A percentile compares a stretch with the other conserved stretches of the same genome.
Evolutionary conservation across 768 basidiomycete species (phyloP).

Genomic region (Tremella yokohamensis): DNA sequence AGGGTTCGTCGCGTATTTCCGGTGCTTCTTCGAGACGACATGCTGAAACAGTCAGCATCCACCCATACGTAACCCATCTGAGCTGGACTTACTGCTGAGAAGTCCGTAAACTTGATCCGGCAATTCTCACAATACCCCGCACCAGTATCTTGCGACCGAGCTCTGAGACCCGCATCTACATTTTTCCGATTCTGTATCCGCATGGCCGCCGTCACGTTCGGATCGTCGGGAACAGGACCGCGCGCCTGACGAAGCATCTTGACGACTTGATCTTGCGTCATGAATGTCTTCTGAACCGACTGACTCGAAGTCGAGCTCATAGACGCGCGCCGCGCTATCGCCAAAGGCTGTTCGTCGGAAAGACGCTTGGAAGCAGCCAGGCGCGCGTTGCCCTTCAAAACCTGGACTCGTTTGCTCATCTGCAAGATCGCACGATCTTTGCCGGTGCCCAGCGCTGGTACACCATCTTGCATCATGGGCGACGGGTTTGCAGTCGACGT

Average conservation of each 20-base stretch:
- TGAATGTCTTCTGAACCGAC: slow-evolving; percentile 21
- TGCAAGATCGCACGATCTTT: slow-evolving; percentile 45
- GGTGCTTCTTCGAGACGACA: slow-evolving; percentile 66
- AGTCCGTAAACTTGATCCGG: slow-evolving; percentile 81
- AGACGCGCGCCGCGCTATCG: slow-evolving; percentile 10
- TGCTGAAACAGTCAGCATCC: slow-evolving; percentile 58
- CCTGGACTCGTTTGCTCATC: slow-evolving; percentile 49
- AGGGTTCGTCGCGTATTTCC: slow-evolving; percentile 72
- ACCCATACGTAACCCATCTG: slow-evolving; percentile 6
- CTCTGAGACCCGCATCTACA: slow-evolving; percentile 36
- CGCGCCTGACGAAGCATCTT: slow-evolving; percentile 35
- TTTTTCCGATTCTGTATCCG: slow-evolving; percentile 39
- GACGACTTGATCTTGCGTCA: slow-evolving; percentile 38
- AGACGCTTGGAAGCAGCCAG: slow-evolving; percentile 16
- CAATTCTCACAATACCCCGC: slow-evolving; percentile 99
- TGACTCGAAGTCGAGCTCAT: background rate
- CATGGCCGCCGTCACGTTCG: slow-evolving; percentile 15
- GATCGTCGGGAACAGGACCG: slow-evolving; percentile 22
- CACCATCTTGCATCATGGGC: slow-evolving; percentile 22
- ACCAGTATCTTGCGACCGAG: slow-evolving; percentile 54
- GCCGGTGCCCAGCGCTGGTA: slow-evolving; percentile 16
- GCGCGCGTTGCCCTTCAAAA: slow-evolving; percentile 44
- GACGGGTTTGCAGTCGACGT: slow-evolving; percentile 47
- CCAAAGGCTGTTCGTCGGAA: background rate
- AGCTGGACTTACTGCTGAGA: slow-evolving; percentile 62